phyloP scores from a whole-genome alignment of 495 filamentous ascomycete species.

The Penicillium taxi region DNA sequence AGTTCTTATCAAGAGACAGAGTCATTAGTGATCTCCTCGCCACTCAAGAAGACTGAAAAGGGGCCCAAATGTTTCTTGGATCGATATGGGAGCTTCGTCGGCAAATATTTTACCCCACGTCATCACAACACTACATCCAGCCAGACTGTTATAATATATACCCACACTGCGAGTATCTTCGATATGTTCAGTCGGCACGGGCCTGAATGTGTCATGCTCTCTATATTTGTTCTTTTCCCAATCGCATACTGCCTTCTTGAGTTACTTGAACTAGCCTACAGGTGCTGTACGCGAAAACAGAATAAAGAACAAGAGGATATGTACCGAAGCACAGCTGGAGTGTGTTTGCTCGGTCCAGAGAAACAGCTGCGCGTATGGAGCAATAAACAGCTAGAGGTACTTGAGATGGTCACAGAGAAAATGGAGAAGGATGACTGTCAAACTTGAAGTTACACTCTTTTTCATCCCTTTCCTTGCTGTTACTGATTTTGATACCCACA shows the following conservation, averaged over 20 bases:
- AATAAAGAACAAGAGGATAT: no score
- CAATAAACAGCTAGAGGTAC: slow-evolving; percentile 8
- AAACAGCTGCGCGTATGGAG: slow-evolving; percentile 12
- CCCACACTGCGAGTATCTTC: slow-evolving; percentile 4
- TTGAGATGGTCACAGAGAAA: no score
- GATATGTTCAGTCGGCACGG: slow-evolving; percentile 14
- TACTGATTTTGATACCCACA: no score
- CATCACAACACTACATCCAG: background rate
- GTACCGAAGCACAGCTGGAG: slow-evolving; percentile 11
- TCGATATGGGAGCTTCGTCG: no score
- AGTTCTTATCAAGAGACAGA: no score
- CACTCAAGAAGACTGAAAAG: no score
- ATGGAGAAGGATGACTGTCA: slow-evolving; percentile 6
- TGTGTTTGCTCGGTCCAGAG: slow-evolving; percentile 14
- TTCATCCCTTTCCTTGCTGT: no score
- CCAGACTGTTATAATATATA: slow-evolving; percentile 3
- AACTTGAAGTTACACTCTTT: no score
- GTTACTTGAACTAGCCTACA: slow-evolving; percentile 10
- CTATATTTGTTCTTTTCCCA: slow-evolving; percentile 18
- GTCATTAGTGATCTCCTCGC: no score
- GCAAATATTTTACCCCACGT: no score
- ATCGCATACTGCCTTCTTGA: slow-evolving; percentile 17
- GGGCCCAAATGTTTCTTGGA: no score
- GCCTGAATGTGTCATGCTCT: slow-evolving; percentile 15
- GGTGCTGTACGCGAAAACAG: slow-evolving; percentile 8